Conservation (phyloP, 192 early-diverging fungal species). For the Linnemannia zychae region DNA sequence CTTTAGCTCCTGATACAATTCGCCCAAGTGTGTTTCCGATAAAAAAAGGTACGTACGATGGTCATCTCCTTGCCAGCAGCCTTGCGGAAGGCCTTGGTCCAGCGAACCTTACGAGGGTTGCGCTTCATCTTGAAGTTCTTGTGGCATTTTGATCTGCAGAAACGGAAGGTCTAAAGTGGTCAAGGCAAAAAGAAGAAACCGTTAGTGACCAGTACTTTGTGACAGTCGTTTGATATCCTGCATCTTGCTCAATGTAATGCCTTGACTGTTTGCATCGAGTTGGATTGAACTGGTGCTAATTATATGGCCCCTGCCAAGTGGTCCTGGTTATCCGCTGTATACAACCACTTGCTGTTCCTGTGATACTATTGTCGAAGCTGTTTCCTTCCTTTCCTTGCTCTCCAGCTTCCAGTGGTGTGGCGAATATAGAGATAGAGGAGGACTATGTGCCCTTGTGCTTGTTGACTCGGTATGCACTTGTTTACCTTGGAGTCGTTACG, state of each 20-base stretch:
- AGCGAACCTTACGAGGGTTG: slow-evolving; percentile 98
- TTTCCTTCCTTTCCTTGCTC: neutral
- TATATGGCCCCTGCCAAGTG: no score
- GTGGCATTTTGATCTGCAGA: slow-evolving; percentile 99
- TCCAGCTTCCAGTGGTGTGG: neutral
- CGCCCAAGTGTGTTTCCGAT: neutral
- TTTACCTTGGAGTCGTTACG: slow-evolving; percentile 95
- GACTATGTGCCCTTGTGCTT: neutral
- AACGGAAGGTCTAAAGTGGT: slow-evolving; percentile 85
- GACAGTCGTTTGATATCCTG: no score
- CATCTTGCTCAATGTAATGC: no score
- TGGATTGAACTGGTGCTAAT: no score
- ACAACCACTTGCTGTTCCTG: no score
- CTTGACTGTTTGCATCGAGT: no score
- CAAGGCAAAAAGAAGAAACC: neutral
- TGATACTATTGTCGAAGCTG: neutral
- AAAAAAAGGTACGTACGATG: slow-evolving; percentile 76
- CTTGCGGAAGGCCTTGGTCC: slow-evolving; percentile 99
- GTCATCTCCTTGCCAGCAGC: slow-evolving; percentile 99
- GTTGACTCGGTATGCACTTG: slow-evolving; percentile 8
- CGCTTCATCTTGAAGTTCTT: slow-evolving; percentile 99
- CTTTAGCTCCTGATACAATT: slow-evolving; percentile 2
- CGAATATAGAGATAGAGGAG: neutral
- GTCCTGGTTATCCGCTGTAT: no score
- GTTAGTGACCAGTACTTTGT: neutral